These are phyloP conservation scores for Annulohypoxylon nitens DNA, from an alignment of 495 filamentous ascomycete species.

Conservation along the genomic window DNA sequence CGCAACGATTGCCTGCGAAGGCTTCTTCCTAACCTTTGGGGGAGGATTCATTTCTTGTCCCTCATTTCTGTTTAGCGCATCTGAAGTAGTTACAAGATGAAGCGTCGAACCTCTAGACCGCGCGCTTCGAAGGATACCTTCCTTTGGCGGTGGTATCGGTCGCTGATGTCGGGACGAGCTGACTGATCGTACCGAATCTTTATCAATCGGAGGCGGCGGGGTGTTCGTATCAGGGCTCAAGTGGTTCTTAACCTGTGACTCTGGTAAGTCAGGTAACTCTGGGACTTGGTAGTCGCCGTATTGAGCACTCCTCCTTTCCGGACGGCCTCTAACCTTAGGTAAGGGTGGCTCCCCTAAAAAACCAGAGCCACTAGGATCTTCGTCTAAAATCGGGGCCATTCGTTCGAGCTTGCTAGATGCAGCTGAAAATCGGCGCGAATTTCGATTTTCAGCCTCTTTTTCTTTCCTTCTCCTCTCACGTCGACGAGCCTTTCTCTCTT, in stretches of 20 bases:
- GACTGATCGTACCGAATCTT: slow-evolving; percentile 77
- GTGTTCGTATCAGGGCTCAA: slow-evolving; percentile 58
- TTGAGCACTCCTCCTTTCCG: slow-evolving; percentile 65
- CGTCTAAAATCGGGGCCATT: slow-evolving; percentile 77
- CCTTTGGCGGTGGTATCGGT: slow-evolving; percentile 89
- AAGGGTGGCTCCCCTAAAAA: slow-evolving; percentile 61
- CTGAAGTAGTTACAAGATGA: slow-evolving; percentile 77
- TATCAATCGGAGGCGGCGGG: slow-evolving; percentile 79
- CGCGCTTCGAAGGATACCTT: slow-evolving; percentile 70
- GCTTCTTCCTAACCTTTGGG: slow-evolving; percentile 61
- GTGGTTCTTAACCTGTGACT: slow-evolving; percentile 61
- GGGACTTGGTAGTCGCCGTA: slow-evolving; percentile 64
- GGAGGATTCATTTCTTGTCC: slow-evolving; percentile 45
- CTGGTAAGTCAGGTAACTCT: slow-evolving; percentile 81
- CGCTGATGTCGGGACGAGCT: slow-evolving; percentile 75
- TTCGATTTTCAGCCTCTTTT: slow-evolving; percentile 83
- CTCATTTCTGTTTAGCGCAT: slow-evolving; percentile 52
- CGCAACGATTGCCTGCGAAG: slow-evolving; percentile 67
- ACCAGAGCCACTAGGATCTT: slow-evolving; percentile 60
- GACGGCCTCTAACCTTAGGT: slow-evolving; percentile 69
- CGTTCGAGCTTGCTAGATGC: slow-evolving; percentile 86
- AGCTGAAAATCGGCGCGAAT: slow-evolving; percentile 82
- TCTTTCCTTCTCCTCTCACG: slow-evolving; percentile 89
- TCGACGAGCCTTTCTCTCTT: slow-evolving; percentile 87
- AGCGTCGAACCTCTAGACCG: slow-evolving; percentile 81